Evolutionary conservation across 805 yeast genomes (phyloP), one percentile per base, ranked within the genome.

Genomic region (Lipomyces sp.): DNA sequence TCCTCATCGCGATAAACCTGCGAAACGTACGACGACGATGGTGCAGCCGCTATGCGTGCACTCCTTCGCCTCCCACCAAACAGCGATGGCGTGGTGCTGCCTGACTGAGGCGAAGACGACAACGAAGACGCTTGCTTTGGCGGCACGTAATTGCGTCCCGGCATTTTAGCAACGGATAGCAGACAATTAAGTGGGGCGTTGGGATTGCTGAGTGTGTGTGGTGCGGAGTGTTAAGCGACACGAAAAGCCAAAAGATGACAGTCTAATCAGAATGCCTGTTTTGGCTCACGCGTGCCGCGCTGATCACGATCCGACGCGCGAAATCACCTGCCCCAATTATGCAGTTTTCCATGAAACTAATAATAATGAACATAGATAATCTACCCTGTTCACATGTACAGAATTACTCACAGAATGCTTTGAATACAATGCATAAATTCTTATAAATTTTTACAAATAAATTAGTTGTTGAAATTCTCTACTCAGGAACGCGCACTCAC

Each of bases 241-340:
- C n/a, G 48, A 18, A n/a, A n/a, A 15, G 59, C 51, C 29, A 54
- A 30, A 18, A 15, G n/a, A 5, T 6, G 15, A 29, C 11, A 24
- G 24, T 29, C 60, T 33, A 13, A 57, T 57, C 57, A 62, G 33
- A 57, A 37, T 62, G 60, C 64, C 64, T 62, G 53, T 29, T 57
- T 37, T 15, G 64, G 64, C 60, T 55, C 51, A 62, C 64, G 60
- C 64, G 64, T 45, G 18, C 39, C 18, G 48, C 48, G 18, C 18
- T 13, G 48, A 42, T 42, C 48, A 42, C 48, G 48, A 24, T 42
- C 24, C 48, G 48, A 42, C 48, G 48, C 48, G 48, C 24, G 24
- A 24, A 24, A 24, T 24, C 24, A 24, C 24, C 24, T 24, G 24
- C 24, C 24, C 24, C 24, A 24, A 24, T 24, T 24, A 24, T 24